These are phyloP conservation scores for Nectriaceae sp. DNA, from an alignment of 2,329 filamentous ascomycete species.

Conservation along the genomic window DNA sequence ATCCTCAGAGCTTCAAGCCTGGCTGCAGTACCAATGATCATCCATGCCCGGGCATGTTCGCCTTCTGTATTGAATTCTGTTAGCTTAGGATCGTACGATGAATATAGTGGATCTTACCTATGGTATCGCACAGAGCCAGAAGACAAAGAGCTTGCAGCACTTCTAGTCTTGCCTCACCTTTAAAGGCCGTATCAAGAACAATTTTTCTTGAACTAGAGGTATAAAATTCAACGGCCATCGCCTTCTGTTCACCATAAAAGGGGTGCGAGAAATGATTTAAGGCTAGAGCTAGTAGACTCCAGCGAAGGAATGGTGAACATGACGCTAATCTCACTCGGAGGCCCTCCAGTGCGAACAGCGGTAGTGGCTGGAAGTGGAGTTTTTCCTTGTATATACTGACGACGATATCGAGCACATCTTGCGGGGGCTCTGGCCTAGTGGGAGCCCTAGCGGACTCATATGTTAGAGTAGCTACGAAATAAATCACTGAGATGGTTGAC, in stretches of 20 bases:
- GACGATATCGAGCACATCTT: neutral
- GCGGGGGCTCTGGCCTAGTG: neutral
- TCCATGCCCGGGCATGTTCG: neutral
- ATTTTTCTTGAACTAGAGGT: neutral
- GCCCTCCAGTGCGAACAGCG: neutral
- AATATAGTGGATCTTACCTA: neutral
- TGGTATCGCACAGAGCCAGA: neutral
- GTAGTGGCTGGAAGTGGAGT: constrained; percentile 2
- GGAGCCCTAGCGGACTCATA: neutral
- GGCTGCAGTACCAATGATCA: neutral
- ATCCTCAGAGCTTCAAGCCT: neutral
- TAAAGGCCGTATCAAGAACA: neutral
- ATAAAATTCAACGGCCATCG: neutral
- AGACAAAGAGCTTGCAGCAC: constrained; percentile 1
- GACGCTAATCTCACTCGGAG: neutral
- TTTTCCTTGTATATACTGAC: neutral
- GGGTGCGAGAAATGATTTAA: neutral
- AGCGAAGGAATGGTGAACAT: neutral
- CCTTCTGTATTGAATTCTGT: neutral
- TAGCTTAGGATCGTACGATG: neutral
- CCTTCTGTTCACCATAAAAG: neutral
- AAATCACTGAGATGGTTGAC: too few species aligned
- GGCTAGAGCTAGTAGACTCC: constrained; percentile 2
- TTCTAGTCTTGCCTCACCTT: neutral
- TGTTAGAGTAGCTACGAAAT: too few species aligned